A percentile compares a stretch with the other conserved stretches of the same genome.
phyloP scores from a whole-genome alignment of 768 basidiomycete species.

The Boletus subparvulus region DNA sequence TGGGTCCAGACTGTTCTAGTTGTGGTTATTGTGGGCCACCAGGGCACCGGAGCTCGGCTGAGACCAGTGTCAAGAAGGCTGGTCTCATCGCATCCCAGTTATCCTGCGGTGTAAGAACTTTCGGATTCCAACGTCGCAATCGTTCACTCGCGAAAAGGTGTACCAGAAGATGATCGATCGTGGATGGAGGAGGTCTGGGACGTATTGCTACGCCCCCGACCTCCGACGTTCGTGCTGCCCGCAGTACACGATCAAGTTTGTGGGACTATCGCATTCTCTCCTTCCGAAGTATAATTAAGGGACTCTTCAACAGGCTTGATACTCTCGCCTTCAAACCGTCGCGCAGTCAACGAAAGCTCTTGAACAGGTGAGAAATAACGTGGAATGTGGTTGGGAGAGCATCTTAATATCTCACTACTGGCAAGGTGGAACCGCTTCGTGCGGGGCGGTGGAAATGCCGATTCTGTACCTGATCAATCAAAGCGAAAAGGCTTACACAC shows the following conservation, averaged over 20 bases:
- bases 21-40: slow-evolving; percentile 71
- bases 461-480: slow-evolving; percentile 15
- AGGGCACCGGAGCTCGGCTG: slow-evolving; percentile 42
- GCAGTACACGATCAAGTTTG: slow-evolving; percentile 89
- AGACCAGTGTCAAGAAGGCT: slow-evolving; percentile 49
- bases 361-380: slow-evolving; percentile 55
- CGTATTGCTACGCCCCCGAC: slow-evolving; percentile 87
- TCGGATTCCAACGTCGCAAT: not conserved
- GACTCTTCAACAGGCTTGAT: slow-evolving; percentile 52
- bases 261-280: slow-evolving; percentile 11
- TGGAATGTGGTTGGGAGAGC: not conserved
- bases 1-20: slow-evolving; percentile 35
- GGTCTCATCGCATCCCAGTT: slow-evolving; percentile 50
- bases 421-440: slow-evolving; percentile 75
- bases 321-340: slow-evolving; percentile 64
- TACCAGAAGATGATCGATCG: slow-evolving; percentile 84
- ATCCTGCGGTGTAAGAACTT: slow-evolving; percentile 47
- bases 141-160: slow-evolving; percentile 41
- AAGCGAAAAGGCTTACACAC: slow-evolving; percentile 11
- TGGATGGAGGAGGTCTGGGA: slow-evolving; percentile 83
- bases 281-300: slow-evolving; percentile 19
- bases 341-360: slow-evolving; percentile 69
- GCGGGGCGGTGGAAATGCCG: slow-evolving; percentile 39
- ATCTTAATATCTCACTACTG: not conserved
- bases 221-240: slow-evolving; percentile 84